Conservation (phyloP, 2,329 filamentous ascomycete genomes). For the Metarhizium anisopliae region DNA sequence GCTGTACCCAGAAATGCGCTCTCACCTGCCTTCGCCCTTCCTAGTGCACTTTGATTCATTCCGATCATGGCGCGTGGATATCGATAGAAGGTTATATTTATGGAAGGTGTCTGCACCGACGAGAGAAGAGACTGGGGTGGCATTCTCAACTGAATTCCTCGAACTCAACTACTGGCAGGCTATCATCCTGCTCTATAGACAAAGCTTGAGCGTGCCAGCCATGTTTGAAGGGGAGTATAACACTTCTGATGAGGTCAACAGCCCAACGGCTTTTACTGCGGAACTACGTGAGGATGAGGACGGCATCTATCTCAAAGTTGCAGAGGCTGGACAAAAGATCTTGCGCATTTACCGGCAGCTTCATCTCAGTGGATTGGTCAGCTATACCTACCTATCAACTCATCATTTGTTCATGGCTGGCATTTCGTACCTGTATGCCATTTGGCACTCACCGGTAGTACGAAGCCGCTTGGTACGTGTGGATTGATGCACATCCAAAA, state of each 20-base stretch:
- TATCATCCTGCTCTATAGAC: constrained; percentile 89
- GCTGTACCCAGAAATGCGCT: constrained; percentile 66
- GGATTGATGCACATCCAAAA: neutral
- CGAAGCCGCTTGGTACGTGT: constrained; percentile 69
- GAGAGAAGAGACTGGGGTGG: constrained; percentile 71
- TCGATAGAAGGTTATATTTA: constrained; percentile 71
- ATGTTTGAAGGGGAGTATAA: constrained; percentile 74
- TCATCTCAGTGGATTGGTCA: constrained; percentile 80
- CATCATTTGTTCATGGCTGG: constrained; percentile 97
- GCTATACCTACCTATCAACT: constrained; percentile 91
- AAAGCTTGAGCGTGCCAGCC: constrained; percentile 77
- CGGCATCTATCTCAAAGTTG: constrained; percentile 85
- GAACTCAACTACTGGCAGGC: constrained; percentile 98
- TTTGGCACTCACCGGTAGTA: constrained; percentile 91
- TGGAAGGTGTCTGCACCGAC: constrained; percentile 82
- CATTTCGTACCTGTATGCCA: constrained; percentile 91
- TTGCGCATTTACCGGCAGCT: constrained; percentile 83
- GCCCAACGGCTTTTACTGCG: constrained; percentile 49
- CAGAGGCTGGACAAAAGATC: constrained; percentile 89
- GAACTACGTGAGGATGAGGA: constrained; percentile 78
- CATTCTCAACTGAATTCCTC: constrained; percentile 81
- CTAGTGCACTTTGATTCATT: constrained; percentile 77
- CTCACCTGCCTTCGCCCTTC: constrained; percentile 74
- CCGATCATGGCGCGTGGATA: constrained; percentile 77
- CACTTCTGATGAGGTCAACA: constrained; percentile 55